Evolutionary conservation across 345 rosid genomes (phyloP), one percentile per base, ranked within the genome.

Genomic region (Euphorbia peplus): DNA sequence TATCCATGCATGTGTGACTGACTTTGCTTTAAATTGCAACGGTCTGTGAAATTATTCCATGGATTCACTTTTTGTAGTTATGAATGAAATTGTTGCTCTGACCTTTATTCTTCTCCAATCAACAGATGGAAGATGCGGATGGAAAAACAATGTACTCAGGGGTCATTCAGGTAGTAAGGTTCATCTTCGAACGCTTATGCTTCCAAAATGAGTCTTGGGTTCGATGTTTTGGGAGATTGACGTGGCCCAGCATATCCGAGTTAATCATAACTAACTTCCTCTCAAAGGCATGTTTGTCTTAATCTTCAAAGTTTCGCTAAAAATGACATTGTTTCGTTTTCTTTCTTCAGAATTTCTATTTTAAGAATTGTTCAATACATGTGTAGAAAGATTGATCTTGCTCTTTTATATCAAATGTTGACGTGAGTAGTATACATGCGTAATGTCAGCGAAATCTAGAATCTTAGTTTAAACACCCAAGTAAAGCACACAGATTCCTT

Each of bases 231-330:
- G 99, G 98, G 79, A 90, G 87, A 76, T 81, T 95, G 85, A 84
- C 93, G 44, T 95, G 98, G 98, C 89, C 95, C 37, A 86, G 99
- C 80, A 84, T 90, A 70, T 86, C 96, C 21, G 98, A 91, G 74
- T 78, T 91, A 64, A 83, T 95, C 62, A 91, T 95, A 65, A 82
- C 90, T 53, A 88, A 79, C 72, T 89, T 91, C 63, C 96, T 95
- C 51, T 90, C 99, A n/a, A 88, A 90, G 99, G 99, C 90, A 76
- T 30, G 80, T 58, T 62, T 47, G 4, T 68, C 55, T 46, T 52
- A 22, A 30, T 35, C 32, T 59, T 48, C 41, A 63, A 22, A 62
- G 42, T 19, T 39, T 0, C 14, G 66, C 44, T 9, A 48, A 24
- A 54, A 18, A 44, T 44, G 50, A 44, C 50, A 44, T 7, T 42